These are phyloP conservation scores for Naganishia friedmannii DNA, from an alignment of 768 basidiomycete genomes.

Conservation along the genomic window DNA sequence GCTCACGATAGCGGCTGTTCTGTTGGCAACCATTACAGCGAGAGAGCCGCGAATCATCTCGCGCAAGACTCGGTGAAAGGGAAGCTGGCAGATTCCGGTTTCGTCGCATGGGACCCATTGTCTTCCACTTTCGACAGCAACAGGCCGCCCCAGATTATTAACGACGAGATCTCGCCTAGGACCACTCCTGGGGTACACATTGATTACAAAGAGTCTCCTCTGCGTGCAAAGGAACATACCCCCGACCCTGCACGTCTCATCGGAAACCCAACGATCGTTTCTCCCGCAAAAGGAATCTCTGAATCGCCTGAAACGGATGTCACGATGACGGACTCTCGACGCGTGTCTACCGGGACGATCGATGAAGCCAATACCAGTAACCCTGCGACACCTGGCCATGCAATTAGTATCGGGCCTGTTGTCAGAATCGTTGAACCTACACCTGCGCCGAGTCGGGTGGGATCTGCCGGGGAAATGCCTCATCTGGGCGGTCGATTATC, in stretches of 20 bases:
- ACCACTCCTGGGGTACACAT: constrained; percentile 5
- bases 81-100: background rate
- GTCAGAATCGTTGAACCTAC: constrained; percentile 46
- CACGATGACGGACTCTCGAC: background rate
- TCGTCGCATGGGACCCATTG: background rate
- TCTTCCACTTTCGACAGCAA: background rate
- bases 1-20: background rate
- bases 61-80: background rate
- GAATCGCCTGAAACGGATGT: constrained; percentile 1
- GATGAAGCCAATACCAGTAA: constrained; percentile 2
- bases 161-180: constrained; percentile 12
- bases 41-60: background rate
- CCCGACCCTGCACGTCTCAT: background rate
- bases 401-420: constrained; percentile 16
- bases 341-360: background rate
- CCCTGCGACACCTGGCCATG: background rate
- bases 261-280: background rate
- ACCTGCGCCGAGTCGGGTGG: constrained; percentile 48
- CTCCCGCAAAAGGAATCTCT: background rate
- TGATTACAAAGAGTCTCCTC: constrained; percentile 4
- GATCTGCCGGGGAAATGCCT: constrained; percentile 31
- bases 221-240: background rate
- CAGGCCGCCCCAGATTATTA: background rate
- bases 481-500: constrained; percentile 34
- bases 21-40: background rate